Base-by-base conservation (phyloP, 1,284 basidiomycete genomes). In the Puccinia brachypodii region DNA sequence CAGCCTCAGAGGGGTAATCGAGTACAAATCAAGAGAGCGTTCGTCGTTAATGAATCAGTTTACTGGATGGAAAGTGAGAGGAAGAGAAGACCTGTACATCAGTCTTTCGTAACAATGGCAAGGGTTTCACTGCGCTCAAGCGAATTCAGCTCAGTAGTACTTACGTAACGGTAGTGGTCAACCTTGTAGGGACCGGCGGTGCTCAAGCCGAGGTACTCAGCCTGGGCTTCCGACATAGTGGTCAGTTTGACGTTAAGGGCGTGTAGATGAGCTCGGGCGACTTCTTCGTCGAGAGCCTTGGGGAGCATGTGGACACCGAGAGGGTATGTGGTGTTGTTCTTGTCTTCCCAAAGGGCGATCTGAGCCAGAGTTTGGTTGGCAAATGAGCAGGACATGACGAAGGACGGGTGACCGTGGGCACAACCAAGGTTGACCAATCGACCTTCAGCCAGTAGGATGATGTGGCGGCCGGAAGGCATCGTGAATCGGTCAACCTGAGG, bases 351-450 rank as follows among this genome's bases (percentile, higher is more conserved):
- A 87, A 99, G 92, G 38, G 95, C 96, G 86, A 99, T 98, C 89
- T 99, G 96, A 73, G 96, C 96, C 84, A 99, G 90, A 83, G 95
- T 94, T 89, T 99, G 96, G 91, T 99, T 99, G 88, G 94, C 89
- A 90, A 99, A 99, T 80, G 97, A 99, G 90, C 95, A 98, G 53
- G 96, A 98, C 97, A 99, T 99, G 89, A 99, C 96, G 88, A 94
- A 94, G 69, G 87, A 87, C n/a, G 87, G 87, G 86, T 88, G 88
- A 82, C 88, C 88, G 56, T 87, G 87, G 72, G 87, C 88, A 83
- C 85, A 84, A 89, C 96, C 96, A 85, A 99, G 90, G 91, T 99
- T 99, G 87, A 99, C 96, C 83, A 99, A 93, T 90, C 97, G 96
- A 84, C 96, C 96, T 87, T 98, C 95, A 82, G 96, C 96, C 83